Evolutionary conservation across 225 moss, liverwort and hornwort genomes (phyloP), one percentile per base, ranked within the genome.

Genomic region (Pseudoscleropodium purum): DNA sequence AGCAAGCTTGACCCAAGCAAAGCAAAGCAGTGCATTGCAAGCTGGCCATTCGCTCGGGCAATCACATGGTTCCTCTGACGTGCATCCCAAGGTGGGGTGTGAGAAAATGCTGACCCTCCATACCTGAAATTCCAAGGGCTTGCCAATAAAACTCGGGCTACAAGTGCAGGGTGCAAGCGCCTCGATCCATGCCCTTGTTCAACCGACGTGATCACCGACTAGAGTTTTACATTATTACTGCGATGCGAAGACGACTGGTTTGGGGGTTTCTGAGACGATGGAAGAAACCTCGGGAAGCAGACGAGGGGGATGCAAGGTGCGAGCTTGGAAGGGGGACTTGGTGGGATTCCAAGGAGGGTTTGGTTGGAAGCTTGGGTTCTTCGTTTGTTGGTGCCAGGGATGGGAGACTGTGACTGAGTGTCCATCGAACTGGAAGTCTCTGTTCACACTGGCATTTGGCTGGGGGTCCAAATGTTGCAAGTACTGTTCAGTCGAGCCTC

Each of bases 81-180:
- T 79, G 54, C 75, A 85, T 47, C 82, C 47, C 43, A 49, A 39
- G 56, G 76, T 45, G 37, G 29, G 36, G 12, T 8, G 14, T 8
- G 76, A 85, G 73, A 90, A 57, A 57, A 62, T 33, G 49, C 45
- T 78, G 68, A 9, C 13, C 11, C 30, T 41, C 51, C 85, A 41
- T 89, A 91, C 92, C 92, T 92, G 74, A 83, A 79, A 80, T 82
- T 87, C 63, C 61, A 81, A 73, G 54, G 89, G 68, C 84, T 89
- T 87, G 62, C 73, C 89, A 89, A 51, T 25, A 66, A 0, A 66
- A 18, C 83, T 51, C 51, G 66, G 51, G 66, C 89, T 91, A 91
- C 34, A 67, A 86, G 64, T 57, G 86, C 86, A 82, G 33, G n/a
- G 37, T 49, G 69, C 52, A 18, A 68, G 76, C 67, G 74, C 67